Conservation (phyloP, 306 rosid species). For the Parietaria judaica region DNA sequence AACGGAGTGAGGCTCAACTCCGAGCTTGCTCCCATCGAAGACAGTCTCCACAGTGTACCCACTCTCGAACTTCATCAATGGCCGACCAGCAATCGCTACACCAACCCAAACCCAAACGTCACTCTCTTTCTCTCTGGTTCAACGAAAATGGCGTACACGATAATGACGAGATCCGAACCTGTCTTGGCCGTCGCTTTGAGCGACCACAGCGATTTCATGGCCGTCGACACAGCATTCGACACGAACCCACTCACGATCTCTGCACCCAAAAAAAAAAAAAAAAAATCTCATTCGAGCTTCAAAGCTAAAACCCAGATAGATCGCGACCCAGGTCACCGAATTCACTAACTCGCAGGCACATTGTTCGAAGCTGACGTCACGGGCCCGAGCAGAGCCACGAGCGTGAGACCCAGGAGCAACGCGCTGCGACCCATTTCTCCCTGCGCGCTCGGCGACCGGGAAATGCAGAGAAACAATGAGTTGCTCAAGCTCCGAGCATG, state of each 20-base stretch:
- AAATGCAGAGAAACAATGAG: constrained; percentile 4
- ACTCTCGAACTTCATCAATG: constrained; percentile 88
- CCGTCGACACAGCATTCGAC: constrained; percentile 57
- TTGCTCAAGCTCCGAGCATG: constrained; percentile 32
- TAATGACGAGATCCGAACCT: constrained; percentile 60
- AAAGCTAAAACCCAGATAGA: constrained; percentile 14
- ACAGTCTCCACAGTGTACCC: constrained; percentile 88
- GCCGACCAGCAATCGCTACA: constrained; percentile 62
- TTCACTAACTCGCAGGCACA: constrained; percentile 66
- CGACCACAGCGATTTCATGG: constrained; percentile 72
- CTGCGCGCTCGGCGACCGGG: too few species aligned
- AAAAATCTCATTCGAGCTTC: constrained; percentile 9
- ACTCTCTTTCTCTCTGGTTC: too few species aligned
- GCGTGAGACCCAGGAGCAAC: constrained; percentile 27
- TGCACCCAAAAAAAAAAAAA: constrained; percentile 26
- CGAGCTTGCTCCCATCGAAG: constrained; percentile 96
- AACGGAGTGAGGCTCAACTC: constrained; percentile 81
- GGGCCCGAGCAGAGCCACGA: constrained; percentile 36
- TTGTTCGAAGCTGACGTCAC: constrained; percentile 44
- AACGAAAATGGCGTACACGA: too few species aligned
- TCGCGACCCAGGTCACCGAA: neutral
- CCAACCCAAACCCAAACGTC: neutral
- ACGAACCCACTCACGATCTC: constrained; percentile 59
- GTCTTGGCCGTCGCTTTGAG: constrained; percentile 65
- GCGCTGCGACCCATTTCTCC: constrained; percentile 44